A percentile compares a stretch with the other conserved stretches of the same genome.
phyloP scores from a whole-genome alignment of 2,329 filamentous ascomycete species.

The Penicillium sp. region DNA sequence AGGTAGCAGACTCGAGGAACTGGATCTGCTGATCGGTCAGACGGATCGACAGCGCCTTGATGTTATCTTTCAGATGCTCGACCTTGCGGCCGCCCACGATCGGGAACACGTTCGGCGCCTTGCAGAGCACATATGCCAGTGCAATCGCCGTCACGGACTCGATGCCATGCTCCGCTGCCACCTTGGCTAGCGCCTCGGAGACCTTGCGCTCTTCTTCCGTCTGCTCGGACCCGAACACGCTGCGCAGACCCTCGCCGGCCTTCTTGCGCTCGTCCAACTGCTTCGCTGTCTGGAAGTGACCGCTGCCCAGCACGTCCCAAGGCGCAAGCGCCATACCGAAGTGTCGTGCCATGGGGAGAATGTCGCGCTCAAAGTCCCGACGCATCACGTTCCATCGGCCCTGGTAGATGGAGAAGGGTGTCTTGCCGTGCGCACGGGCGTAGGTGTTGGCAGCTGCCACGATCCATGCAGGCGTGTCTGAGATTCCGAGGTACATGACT shows the following conservation, averaged over 20 bases:
- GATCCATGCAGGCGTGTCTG: slow-evolving; percentile 43
- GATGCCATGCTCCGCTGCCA: slow-evolving; percentile 58
- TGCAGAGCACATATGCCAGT: slow-evolving; percentile 71
- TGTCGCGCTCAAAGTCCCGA: slow-evolving; percentile 44
- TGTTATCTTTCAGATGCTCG: slow-evolving; percentile 56
- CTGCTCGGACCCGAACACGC: slow-evolving; percentile 29
- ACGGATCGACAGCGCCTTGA: slow-evolving; percentile 32
- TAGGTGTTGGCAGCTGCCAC: slow-evolving; percentile 42
- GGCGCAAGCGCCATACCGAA: slow-evolving; percentile 52
- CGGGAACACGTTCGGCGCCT: slow-evolving; percentile 71
- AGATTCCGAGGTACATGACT: slow-evolving; percentile 44
- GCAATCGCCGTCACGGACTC: slow-evolving; percentile 62
- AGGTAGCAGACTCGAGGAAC: slow-evolving; percentile 61
- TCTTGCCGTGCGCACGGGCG: slow-evolving; percentile 40
- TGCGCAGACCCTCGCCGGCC: slow-evolving; percentile 43
- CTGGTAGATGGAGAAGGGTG: slow-evolving; percentile 41
- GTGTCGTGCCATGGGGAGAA: slow-evolving; percentile 42
- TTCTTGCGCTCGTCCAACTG: slow-evolving; percentile 47
- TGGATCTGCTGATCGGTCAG: slow-evolving; percentile 62
- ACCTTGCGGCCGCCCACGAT: slow-evolving; percentile 69
- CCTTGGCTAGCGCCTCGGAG: slow-evolving; percentile 58
- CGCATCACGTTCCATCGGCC: slow-evolving; percentile 41
- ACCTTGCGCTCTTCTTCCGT: slow-evolving; percentile 53
- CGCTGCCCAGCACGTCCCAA: slow-evolving; percentile 59
- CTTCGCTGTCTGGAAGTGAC: slow-evolving; percentile 51